Evolutionary conservation across 108 stramenopile species (phyloP), one percentile per base, ranked within the genome.

Genomic region (Fistulifera pelliculosa): DNA sequence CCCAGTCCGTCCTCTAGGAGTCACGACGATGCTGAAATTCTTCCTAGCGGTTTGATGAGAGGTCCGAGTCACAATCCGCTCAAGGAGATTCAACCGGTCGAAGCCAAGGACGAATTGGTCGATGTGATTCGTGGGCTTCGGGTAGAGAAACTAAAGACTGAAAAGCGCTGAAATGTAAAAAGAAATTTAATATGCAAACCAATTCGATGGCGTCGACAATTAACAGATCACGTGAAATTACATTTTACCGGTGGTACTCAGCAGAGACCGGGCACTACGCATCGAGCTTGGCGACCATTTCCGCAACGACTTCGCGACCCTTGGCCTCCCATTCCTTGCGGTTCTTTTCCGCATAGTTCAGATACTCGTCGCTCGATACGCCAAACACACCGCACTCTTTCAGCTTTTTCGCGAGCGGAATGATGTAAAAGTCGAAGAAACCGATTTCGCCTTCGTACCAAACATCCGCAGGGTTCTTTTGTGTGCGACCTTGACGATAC

Each of bases 111-210:
- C 57, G 87, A 90, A 54, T 51, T 90, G 27, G 74, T 85, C 2
- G 87, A 85, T 56, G 81, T 90, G 24, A 90, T 90, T 66, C 74
- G 84, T 13, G 84, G 83, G 12, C 55, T 90, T 17, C 68, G 81
- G 11, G 48, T 73, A 26, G 86, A 87, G 52, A 83, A 86, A 50
- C 74, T 81, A 66, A 62, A 80, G n/a, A n/a, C n/a, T n/a, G n/a
- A n/a, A n/a, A n/a, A n/a, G n/a, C n/a, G n/a, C n/a, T n/a, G n/a
- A n/a, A n/a, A n/a, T n/a, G n/a, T n/a, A n/a, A n/a, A n/a, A n/a
- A n/a, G n/a, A n/a, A n/a, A n/a, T n/a, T n/a, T n/a, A n/a, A n/a
- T n/a, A n/a, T n/a, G n/a, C n/a, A n/a, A n/a, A n/a, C n/a, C n/a
- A n/a, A n/a, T n/a, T n/a, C n/a, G n/a, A n/a, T n/a, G n/a, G n/a